Evolutionary conservation across 495 filamentous ascomycete species (phyloP).

Genomic region (Hypomontagnella monticulosa): DNA sequence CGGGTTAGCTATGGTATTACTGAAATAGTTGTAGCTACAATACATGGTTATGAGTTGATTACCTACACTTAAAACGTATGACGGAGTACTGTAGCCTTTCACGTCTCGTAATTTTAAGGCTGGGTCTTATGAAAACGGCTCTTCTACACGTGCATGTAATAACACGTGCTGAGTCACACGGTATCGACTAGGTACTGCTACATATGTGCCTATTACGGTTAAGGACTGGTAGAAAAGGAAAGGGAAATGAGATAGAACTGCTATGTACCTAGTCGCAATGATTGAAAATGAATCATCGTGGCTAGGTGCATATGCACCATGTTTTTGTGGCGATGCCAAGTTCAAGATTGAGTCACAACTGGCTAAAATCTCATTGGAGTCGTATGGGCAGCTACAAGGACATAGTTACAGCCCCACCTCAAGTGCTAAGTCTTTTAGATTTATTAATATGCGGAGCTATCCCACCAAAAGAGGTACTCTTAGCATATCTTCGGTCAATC

Average conservation of each 20-base stretch:
- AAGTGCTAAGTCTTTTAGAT: constrained; percentile 26
- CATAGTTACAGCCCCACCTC: constrained; percentile 5
- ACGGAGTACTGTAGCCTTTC: neutral
- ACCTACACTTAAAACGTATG: neutral
- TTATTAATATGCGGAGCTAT: constrained; percentile 30
- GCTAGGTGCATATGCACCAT: neutral
- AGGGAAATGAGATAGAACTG: too few species aligned
- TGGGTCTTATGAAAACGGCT: too few species aligned
- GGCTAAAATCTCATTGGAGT: neutral
- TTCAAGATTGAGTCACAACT: constrained; percentile 30
- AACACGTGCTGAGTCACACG: too few species aligned
- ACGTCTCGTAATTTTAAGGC: too few species aligned
- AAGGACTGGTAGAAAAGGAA: too few species aligned
- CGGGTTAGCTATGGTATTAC: neutral
- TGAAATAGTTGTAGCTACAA: neutral
- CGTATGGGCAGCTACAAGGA: too few species aligned
- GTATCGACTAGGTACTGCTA: too few species aligned
- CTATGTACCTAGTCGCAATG: constrained; percentile 1
- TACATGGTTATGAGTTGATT: neutral
- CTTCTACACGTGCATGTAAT: too few species aligned
- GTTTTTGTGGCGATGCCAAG: constrained; percentile 38
- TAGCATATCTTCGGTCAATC: too few species aligned
- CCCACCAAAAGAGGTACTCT: too few species aligned
- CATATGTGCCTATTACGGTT: too few species aligned
- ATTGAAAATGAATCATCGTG: constrained; percentile 43